Percentiles rank a stretch among this genome's conserved stretches.
These are phyloP conservation scores for Fistulinella cinereoalba DNA, from an alignment of 1,284 basidiomycete genomes.

Conservation along the genomic window DNA sequence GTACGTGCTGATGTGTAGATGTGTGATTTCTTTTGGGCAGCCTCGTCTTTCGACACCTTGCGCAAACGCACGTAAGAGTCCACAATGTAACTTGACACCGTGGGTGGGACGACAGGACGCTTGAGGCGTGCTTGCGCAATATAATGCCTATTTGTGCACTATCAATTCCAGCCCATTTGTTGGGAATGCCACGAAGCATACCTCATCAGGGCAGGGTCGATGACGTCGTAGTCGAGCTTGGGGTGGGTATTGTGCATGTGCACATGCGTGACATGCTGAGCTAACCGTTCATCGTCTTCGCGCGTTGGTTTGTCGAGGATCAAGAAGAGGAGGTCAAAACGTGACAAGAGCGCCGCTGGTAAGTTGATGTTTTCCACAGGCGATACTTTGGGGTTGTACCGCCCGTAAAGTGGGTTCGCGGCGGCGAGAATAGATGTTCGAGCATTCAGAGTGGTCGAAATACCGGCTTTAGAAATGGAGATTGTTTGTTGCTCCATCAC, in stretches of 20 bases:
- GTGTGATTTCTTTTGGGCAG: constrained; percentile 84
- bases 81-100: constrained; percentile 92
- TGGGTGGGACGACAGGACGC: constrained; percentile 82
- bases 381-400: constrained; percentile 91
- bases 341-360: constrained; percentile 95
- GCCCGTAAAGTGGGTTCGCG: constrained; percentile 95
- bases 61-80: constrained; percentile 95
- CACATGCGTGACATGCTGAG: constrained; percentile 96
- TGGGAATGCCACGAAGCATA: constrained; percentile 25
- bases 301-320: constrained; percentile 93
- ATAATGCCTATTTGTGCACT: constrained; percentile 70
- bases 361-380: constrained; percentile 87
- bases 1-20: constrained; percentile 98
- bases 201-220: constrained; percentile 89
- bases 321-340: constrained; percentile 97
- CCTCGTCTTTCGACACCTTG: constrained; percentile 89
- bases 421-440: constrained; percentile 96
- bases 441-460: constrained; percentile 97
- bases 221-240: constrained; percentile 76
- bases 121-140: constrained; percentile 91
- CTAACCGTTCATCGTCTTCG: constrained; percentile 94
- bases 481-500: constrained; percentile 99
- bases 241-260: constrained; percentile 97
- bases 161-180: constrained; percentile 4
- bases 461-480: constrained; percentile 99